Percentiles rank a stretch among this genome's conserved stretches.
phyloP scores from a whole-genome alignment of 495 filamentous ascomycete genomes.

The Penicillium fimorum region DNA sequence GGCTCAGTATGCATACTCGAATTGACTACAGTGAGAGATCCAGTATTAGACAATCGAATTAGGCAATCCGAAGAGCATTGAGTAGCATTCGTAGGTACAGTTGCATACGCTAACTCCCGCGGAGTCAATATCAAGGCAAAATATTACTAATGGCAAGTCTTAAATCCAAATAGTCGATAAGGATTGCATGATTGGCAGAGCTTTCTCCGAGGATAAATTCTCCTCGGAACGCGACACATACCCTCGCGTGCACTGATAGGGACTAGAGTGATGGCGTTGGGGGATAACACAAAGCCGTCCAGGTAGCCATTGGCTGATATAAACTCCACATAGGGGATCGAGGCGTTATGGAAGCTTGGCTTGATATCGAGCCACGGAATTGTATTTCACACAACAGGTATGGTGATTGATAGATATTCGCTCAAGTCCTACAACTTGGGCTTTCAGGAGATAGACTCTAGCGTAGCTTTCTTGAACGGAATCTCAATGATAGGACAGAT shows the following conservation, averaged over 20 bases:
- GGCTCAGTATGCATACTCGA: not conserved
- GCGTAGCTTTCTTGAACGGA: not conserved
- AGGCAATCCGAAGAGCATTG: not conserved
- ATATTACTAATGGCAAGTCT: not conserved
- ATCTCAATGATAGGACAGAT: too few relatives aligned
- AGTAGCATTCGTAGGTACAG: not conserved
- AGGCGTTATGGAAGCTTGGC: not conserved
- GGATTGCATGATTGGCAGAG: not conserved
- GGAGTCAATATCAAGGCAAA: not conserved
- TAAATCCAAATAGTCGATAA: not conserved
- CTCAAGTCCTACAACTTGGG: too few relatives aligned
- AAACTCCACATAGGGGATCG: not conserved
- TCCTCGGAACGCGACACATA: not conserved
- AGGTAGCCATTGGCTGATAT: not conserved
- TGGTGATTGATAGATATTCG: not conserved
- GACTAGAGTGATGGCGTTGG: not conserved
- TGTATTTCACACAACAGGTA: not conserved
- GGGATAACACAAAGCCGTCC: not conserved
- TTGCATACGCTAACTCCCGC: not conserved
- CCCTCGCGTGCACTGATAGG: not conserved
- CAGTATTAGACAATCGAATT: not conserved
- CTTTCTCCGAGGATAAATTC: not conserved
- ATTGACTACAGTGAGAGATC: not conserved
- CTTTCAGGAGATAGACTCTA: too few relatives aligned
- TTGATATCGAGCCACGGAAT: not conserved